These are phyloP conservation scores for Thalassiosira hispida DNA, from an alignment of 352 stramenopile genomes.

Conservation along the genomic window DNA sequence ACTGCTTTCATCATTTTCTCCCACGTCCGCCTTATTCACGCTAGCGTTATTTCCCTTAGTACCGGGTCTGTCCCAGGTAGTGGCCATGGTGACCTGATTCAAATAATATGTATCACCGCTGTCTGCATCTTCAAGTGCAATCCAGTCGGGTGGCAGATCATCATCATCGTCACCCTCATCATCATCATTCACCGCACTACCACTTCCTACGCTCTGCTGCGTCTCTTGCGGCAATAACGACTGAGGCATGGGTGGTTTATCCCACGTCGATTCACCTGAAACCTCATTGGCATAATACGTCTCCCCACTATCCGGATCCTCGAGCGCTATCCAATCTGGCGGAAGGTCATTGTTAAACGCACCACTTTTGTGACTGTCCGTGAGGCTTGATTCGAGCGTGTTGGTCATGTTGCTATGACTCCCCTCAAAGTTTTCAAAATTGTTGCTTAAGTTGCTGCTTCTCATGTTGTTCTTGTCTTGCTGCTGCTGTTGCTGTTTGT, in stretches of 20 bases:
- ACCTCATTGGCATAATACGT: conserved; percentile 32
- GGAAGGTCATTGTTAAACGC: neutral
- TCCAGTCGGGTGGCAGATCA: conserved; percentile 25
- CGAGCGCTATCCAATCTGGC: conserved; percentile 12
- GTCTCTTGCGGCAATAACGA: neutral
- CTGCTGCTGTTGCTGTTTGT: neutral
- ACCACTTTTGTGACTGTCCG: neutral
- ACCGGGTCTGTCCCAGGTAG: conserved; percentile 86
- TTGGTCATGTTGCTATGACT: neutral
- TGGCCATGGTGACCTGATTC: conserved; percentile 83
- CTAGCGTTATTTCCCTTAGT: neutral
- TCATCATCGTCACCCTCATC: conserved; percentile 12
- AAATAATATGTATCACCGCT: conserved; percentile 85
- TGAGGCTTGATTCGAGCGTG: neutral
- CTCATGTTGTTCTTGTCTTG: neutral
- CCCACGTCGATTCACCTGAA: conserved; percentile 39
- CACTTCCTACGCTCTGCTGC: neutral
- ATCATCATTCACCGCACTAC: neutral
- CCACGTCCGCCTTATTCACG: neutral
- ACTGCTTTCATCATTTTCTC: neutral
- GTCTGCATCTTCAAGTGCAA: conserved; percentile 27
- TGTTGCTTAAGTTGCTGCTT: neutral
- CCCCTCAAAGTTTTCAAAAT: neutral
- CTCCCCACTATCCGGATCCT: conserved; percentile 26
- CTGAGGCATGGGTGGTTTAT: conserved; percentile 26